Evolutionary conservation across 805 yeast genomes (phyloP).

Genomic region (Saturnispora mendoncae): DNA sequence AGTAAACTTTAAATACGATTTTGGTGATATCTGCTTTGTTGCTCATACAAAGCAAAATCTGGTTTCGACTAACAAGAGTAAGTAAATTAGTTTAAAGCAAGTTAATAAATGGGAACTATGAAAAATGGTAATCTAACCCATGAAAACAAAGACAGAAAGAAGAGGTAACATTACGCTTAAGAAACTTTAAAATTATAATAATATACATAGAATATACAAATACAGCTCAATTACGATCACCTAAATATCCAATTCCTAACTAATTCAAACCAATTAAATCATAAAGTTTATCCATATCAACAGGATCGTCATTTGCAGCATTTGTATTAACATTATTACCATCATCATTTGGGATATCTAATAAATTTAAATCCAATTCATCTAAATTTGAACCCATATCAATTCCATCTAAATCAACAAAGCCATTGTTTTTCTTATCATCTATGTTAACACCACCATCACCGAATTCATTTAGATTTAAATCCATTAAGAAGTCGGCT

Average conservation of each 20-base stretch:
- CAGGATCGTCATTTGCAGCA: slow-evolving; percentile 5
- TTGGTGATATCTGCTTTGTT: too few relatives aligned
- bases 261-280: slow-evolving; percentile 14
- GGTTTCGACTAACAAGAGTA: too few relatives aligned
- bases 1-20: too few relatives aligned
- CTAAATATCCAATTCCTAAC: background rate
- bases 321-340: slow-evolving; percentile 5
- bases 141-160: too few relatives aligned
- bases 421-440: slow-evolving; percentile 1
- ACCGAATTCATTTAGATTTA: slow-evolving; percentile 13
- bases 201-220: too few relatives aligned
- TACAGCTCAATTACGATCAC: too few relatives aligned
- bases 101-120: too few relatives aligned
- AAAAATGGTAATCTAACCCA: too few relatives aligned
- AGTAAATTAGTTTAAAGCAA: too few relatives aligned
- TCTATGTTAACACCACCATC: background rate
- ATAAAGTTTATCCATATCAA: slow-evolving; percentile 12
- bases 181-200: too few relatives aligned
- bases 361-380: slow-evolving; percentile 23
- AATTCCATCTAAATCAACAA: slow-evolving; percentile 4
- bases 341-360: slow-evolving; percentile 14
- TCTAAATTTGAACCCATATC: slow-evolving; percentile 16
- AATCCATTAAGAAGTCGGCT: background rate
- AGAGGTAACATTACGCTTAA: too few relatives aligned
- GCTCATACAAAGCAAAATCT: too few relatives aligned